Conservation (phyloP, 202 grass and related monocot genomes). For the Brachypodium distachyon region DNA sequence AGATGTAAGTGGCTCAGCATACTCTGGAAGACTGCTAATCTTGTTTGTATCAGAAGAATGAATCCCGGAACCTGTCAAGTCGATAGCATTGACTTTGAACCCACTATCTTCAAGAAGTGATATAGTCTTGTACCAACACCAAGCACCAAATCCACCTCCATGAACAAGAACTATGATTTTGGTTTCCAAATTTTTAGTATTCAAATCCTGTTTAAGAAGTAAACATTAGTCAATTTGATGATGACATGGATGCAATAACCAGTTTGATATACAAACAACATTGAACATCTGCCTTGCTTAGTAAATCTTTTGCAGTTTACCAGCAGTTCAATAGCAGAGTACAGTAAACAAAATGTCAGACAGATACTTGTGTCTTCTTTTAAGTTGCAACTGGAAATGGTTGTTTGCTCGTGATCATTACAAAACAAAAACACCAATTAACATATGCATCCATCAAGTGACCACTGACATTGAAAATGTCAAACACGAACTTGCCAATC, state of each 20-base stretch:
- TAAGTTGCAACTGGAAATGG: not conserved
- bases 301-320: not conserved
- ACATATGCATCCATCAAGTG: not conserved
- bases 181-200: constrained; percentile 65
- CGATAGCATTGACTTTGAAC: constrained; percentile 89
- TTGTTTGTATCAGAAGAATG: constrained; percentile 76
- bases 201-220: constrained; percentile 56
- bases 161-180: constrained; percentile 86
- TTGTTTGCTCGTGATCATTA: not conserved
- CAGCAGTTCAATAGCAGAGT: not conserved
- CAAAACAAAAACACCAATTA: not conserved
- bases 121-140: constrained; percentile 99
- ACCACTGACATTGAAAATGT: not conserved
- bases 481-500: not conserved
- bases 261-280: not conserved
- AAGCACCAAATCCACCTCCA: constrained; percentile 96
- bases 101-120: constrained; percentile 80
- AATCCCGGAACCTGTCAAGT: constrained; percentile 87
- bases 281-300: not conserved
- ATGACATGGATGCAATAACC: not conserved
- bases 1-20: constrained; percentile 64
- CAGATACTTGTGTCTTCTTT: not conserved
- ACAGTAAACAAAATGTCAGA: not conserved
- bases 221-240: not conserved
- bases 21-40: constrained; percentile 68